Evolutionary conservation across 2,329 filamentous ascomycete species (phyloP), one percentile per base, ranked within the genome.

Genomic region (Arthrobotrys musiformis): DNA sequence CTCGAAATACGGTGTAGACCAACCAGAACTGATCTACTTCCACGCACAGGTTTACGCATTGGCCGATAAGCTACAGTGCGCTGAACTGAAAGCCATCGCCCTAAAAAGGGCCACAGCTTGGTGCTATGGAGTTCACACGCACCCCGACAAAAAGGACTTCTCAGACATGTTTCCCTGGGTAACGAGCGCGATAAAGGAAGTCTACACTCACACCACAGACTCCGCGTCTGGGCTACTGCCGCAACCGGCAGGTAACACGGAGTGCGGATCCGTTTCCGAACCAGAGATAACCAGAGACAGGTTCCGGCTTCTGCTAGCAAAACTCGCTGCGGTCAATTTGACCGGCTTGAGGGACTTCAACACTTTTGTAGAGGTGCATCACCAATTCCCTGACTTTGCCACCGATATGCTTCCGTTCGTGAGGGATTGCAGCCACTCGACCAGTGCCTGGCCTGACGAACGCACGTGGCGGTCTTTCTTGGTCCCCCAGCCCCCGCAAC

Each of bases 361-460:
- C 33, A 13, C 13, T 2, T 74, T 74, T 9, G 11, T 68, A 15
- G 42, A 62, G 56, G n/a, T 63, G n/a, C 70, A 74, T 37, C 44
- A 74, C n/a, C 35, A 28, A 0, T 56, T 74, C 33, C 54, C 70
- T 3, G 70, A 68, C n/a, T 74, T 74, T 28, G 68, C 30, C 42
- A 74, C 62, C 9, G 54, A 74, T 17, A 68, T 74, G 62, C n/a
- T 74, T n/a, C 30, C 63, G 35, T 74, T 66, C 19, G 37, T 73
- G 15, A 60, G 61, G 19, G 54, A 50, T n/a, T 11, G 56, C 22
- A 24, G 30, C 17, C 4, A 1, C 19, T 44, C n/a, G 11, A 19
- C 9, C 13, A 24, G 19, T 24, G 56, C n/a, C 4, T n/a, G 44
- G n/a, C 5, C 1, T 24, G 24, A 19, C 17, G 30, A 5, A 11